These are phyloP conservation scores for Naematelia encephala DNA, from an alignment of 768 basidiomycete genomes.

Conservation along the genomic window DNA sequence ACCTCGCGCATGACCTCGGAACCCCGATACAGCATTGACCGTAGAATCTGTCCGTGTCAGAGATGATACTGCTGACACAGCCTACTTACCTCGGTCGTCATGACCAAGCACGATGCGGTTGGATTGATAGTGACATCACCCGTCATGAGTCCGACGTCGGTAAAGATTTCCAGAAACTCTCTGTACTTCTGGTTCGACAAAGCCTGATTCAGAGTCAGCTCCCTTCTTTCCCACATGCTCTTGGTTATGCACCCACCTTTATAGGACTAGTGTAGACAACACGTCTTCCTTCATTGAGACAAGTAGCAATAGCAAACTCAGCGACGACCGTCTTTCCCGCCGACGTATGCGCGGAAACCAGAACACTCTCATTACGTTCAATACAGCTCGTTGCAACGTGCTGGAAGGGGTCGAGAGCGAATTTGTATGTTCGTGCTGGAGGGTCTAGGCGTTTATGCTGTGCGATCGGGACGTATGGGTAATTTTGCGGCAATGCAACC, in stretches of 20 bases:
- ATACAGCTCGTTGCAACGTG: conserved; percentile 91
- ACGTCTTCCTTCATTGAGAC: conserved; percentile 85
- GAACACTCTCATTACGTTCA: conserved; percentile 92
- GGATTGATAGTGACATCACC: conserved; percentile 99
- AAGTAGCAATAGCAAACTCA: conserved; percentile 98
- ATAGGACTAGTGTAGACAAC: conserved; percentile 99
- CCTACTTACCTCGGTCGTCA: conserved; percentile 87
- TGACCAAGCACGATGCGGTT: conserved; percentile 91
- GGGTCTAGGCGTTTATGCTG: conserved; percentile 86
- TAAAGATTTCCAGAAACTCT: conserved; percentile 94
- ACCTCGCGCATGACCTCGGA: conserved; percentile 99
- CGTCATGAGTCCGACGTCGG: conserved; percentile 98
- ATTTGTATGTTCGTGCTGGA: conserved; percentile 89
- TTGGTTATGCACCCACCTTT: conserved; percentile 66
- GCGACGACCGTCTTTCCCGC: conserved; percentile 99
- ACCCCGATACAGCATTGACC: conserved; percentile 97
- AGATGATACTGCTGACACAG: not conserved
- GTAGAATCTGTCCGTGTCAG: conserved; percentile 67
- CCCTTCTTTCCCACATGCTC: not conserved
- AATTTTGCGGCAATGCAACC: conserved; percentile 91
- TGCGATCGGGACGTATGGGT: conserved; percentile 83
- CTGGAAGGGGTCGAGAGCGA: conserved; percentile 96
- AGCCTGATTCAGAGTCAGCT: conserved; percentile 58
- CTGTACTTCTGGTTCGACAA: conserved; percentile 98
- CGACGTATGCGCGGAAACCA: conserved; percentile 97